phyloP scores from a whole-genome alignment of 2,329 filamentous ascomycete genomes.

The Rutstroemia sydowiana region DNA sequence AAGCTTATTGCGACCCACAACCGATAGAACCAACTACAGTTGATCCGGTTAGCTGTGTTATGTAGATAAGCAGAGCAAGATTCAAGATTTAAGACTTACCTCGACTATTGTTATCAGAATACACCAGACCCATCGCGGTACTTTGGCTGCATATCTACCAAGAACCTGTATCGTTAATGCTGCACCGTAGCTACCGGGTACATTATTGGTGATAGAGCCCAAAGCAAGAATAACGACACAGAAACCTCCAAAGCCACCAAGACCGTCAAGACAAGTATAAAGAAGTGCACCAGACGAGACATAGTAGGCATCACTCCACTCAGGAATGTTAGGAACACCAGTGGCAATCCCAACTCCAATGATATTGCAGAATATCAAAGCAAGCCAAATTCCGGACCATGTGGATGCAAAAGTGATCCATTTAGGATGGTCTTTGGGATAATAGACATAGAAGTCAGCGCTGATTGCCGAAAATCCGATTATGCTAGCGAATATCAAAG shows the following conservation, averaged over 20 bases:
- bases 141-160: constrained; percentile 44
- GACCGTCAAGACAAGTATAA: constrained; percentile 39
- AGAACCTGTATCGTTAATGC: constrained; percentile 60
- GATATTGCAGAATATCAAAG: constrained; percentile 13
- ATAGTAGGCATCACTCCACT: constrained; percentile 12
- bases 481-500: constrained; percentile 34
- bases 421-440: constrained; percentile 23
- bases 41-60: background rate
- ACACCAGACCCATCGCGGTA: constrained; percentile 50
- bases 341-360: constrained; percentile 16
- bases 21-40: constrained; percentile 10
- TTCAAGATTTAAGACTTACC: constrained; percentile 2
- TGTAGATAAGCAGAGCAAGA: background rate
- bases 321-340: constrained; percentile 11
- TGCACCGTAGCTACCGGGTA: constrained; percentile 55
- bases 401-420: constrained; percentile 17
- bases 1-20: constrained; percentile 14
- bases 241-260: constrained; percentile 57
- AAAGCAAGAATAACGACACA: constrained; percentile 57
- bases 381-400: constrained; percentile 10
- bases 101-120: constrained; percentile 13
- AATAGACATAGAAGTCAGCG: constrained; percentile 19
- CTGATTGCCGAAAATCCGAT: constrained; percentile 14
- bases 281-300: constrained; percentile 12
- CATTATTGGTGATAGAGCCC: constrained; percentile 56